phyloP scores from a whole-genome alignment of 768 basidiomycete genomes.

The Suillus occidentalis region DNA sequence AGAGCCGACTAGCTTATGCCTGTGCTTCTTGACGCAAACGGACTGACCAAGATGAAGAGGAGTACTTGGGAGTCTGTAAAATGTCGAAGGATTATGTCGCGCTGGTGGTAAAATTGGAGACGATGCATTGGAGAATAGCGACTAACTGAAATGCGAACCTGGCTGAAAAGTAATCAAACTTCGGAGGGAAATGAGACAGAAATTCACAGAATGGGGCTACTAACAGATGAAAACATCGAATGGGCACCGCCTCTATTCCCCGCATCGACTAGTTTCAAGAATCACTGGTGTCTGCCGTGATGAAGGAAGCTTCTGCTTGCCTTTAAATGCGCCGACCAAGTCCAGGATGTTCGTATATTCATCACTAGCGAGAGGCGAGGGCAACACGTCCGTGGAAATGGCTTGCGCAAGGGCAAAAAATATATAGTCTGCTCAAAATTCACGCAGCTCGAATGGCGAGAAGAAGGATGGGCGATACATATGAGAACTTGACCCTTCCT shows the following conservation, averaged over 20 bases:
- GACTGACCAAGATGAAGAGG: constrained; percentile 46
- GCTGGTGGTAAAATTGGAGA: constrained; percentile 9
- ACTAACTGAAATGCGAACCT: constrained; percentile 42
- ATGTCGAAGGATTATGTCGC: constrained; percentile 41
- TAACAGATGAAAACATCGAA: constrained; percentile 4
- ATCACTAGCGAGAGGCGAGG: constrained; percentile 8
- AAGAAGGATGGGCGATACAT: too few relatives aligned
- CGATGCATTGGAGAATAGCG: background rate
- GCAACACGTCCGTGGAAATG: background rate
- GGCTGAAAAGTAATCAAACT: constrained; percentile 23
- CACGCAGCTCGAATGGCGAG: background rate
- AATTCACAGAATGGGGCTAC: background rate
- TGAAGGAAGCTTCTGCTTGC: background rate
- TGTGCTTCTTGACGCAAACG: constrained; percentile 23
- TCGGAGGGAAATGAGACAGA: background rate
- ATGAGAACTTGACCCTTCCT: background rate
- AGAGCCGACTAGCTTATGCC: constrained; percentile 6
- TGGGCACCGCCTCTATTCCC: background rate
- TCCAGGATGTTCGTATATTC: background rate
- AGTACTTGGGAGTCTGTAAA: constrained; percentile 42
- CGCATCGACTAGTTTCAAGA: background rate
- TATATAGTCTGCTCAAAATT: background rate
- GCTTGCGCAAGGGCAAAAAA: background rate
- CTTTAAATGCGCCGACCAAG: constrained; percentile 4
- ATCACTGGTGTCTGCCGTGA: background rate